Conservation (phyloP, 768 basidiomycete species). For the Phlegmacium glaucopus region DNA sequence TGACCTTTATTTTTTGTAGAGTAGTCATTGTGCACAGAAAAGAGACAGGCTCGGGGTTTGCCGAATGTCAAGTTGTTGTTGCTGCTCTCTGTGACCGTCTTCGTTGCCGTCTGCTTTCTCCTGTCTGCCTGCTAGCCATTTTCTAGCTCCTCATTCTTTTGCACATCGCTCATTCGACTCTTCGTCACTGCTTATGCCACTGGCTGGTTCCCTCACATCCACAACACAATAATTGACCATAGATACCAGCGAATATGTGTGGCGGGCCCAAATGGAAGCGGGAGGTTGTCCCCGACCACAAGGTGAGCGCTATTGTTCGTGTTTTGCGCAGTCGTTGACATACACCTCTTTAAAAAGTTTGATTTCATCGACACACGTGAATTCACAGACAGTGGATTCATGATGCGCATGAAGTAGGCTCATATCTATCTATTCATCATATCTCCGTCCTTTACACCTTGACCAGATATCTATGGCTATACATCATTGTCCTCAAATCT, state of each 20-base stretch:
- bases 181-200: conserved; percentile 38
- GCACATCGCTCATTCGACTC: conserved; percentile 23
- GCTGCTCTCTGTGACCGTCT: conserved; percentile 12
- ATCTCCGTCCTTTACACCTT: background rate
- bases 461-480: conserved; percentile 86
- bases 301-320: conserved; percentile 47
- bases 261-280: conserved; percentile 91
- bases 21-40: conserved; percentile 68
- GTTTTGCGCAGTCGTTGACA: background rate
- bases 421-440: background rate
- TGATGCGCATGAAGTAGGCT: conserved; percentile 82
- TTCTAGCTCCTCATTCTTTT: conserved; percentile 24
- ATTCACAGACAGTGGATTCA: conserved; percentile 83
- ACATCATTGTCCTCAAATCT: conserved; percentile 90
- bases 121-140: conserved; percentile 10
- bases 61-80: conserved; percentile 28
- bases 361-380: conserved; percentile 95
- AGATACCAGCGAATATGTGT: conserved; percentile 38
- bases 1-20: conserved; percentile 85
- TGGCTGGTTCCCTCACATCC: conserved; percentile 43
- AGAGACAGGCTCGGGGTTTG: conserved; percentile 28
- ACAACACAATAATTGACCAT: conserved; percentile 21
- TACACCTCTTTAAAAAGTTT: conserved; percentile 54
- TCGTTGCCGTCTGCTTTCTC: conserved; percentile 9
- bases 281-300: conserved; percentile 96